A percentile compares a stretch with the other conserved stretches of the same genome.
Evolutionary conservation across 208 protist genomes (phyloP).

Genomic region (Entamoeba dispar): DNA sequence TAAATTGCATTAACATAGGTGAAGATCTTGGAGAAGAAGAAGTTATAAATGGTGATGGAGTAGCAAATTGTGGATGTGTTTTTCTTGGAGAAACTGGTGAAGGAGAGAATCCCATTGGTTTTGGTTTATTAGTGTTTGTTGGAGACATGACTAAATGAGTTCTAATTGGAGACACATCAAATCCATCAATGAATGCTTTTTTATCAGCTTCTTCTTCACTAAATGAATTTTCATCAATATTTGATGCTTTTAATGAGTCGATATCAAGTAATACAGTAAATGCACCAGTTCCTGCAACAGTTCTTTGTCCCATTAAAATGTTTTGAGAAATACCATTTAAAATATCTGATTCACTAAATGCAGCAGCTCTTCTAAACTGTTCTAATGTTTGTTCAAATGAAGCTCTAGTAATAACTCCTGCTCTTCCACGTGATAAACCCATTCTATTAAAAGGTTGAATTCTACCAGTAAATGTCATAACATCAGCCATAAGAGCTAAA

Average conservation of each 20-base stretch:
- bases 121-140: no score
- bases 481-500: constrained; percentile 78
- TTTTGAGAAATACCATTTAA: constrained; percentile 80
- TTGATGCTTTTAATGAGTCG: not conserved
- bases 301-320: constrained; percentile 85
- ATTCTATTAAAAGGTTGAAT: constrained; percentile 66
- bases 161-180: not conserved
- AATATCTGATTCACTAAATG: constrained; percentile 71
- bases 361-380: constrained; percentile 82
- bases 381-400: constrained; percentile 99
- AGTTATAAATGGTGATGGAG: no score
- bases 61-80: no score
- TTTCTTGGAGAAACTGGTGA: no score
- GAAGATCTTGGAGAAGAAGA: no score
- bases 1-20: no score
- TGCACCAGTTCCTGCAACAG: constrained; percentile 73
- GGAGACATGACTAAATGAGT: no score
- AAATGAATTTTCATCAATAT: not conserved
- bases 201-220: not conserved
- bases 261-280: constrained; percentile 81
- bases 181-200: not conserved
- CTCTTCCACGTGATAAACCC: constrained; percentile 74
- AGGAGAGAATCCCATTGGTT: no score
- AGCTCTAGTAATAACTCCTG: constrained; percentile 78
- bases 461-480: constrained; percentile 81